Conservation (phyloP, 306 rosid species). For the Alnus glutinosa region DNA sequence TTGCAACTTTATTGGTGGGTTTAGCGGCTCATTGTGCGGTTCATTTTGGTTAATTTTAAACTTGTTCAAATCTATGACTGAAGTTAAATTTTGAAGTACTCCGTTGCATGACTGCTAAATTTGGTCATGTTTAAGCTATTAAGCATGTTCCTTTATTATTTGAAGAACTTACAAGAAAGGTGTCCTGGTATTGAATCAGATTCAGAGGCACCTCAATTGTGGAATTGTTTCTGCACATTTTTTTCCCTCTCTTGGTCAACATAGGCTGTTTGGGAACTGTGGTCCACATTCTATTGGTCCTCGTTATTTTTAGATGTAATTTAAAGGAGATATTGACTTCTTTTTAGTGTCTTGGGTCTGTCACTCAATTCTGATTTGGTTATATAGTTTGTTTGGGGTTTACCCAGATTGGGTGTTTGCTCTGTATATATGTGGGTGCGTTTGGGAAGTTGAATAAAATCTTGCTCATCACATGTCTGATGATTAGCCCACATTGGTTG, state of each 20-base stretch:
- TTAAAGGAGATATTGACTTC: not conserved
- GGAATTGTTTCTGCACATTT: not conserved
- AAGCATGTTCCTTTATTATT: no score
- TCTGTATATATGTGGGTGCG: no score
- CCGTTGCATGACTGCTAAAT: not conserved
- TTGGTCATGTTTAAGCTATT: not conserved
- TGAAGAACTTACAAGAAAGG: not conserved
- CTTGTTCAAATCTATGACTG: not conserved
- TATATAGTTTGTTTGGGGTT: no score
- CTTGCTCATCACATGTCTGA: no score
- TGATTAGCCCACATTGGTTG: no score
- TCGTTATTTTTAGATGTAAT: not conserved
- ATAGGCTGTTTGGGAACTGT: not conserved
- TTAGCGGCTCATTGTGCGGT: not conserved
- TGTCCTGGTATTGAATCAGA: not conserved
- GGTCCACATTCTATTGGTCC: not conserved
- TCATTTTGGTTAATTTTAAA: no score
- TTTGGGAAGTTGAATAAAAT: no score
- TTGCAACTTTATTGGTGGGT: not conserved
- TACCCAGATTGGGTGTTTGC: no score
- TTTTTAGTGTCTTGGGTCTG: not conserved
- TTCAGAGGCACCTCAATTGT: not conserved
- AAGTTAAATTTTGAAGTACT: not conserved
- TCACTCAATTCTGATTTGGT: not conserved
- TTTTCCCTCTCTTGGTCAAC: no score